Evolutionary conservation across 495 filamentous ascomycete genomes (phyloP).

Genomic region (Apiosordaria backusii): DNA sequence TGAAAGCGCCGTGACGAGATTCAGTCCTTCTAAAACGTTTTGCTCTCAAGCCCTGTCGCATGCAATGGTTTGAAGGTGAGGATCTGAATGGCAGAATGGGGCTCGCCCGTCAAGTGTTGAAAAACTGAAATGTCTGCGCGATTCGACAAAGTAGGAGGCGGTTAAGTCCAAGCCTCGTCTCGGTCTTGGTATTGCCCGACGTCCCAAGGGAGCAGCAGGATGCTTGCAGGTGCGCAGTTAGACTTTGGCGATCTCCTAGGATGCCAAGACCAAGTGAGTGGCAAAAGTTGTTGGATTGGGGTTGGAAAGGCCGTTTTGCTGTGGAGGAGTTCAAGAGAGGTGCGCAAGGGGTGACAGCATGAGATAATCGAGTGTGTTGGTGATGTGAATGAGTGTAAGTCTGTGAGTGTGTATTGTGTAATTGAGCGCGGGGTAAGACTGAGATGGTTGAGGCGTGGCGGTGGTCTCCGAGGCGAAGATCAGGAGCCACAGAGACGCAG

Average conservation of each 20-base stretch:
- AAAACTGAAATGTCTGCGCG: neutral
- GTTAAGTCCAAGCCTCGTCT: neutral
- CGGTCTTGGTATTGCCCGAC: neutral
- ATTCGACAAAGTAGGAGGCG: neutral
- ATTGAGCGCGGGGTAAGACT: neutral
- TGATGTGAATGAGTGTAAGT: neutral
- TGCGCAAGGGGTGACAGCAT: neutral
- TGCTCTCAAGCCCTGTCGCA: neutral
- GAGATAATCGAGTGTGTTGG: neutral
- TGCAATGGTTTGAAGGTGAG: neutral
- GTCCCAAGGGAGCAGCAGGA: neutral
- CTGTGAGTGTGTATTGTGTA: neutral
- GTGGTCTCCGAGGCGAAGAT: constrained; percentile 5
- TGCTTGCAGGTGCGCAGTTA: neutral
- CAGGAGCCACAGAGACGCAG: constrained; percentile 4
- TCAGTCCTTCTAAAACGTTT: neutral
- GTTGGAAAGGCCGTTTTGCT: neutral
- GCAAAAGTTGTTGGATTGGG: neutral
- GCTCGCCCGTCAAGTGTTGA: neutral
- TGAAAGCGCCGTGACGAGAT: neutral
- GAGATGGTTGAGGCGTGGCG: neutral
- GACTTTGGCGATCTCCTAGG: neutral
- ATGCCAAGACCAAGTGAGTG: neutral
- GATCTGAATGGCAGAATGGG: neutral
- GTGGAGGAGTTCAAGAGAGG: neutral